Evolutionary conservation across 2,329 filamentous ascomycete genomes (phyloP), one percentile per base, ranked within the genome.

Genomic region (Teratosphaeria destructans): DNA sequence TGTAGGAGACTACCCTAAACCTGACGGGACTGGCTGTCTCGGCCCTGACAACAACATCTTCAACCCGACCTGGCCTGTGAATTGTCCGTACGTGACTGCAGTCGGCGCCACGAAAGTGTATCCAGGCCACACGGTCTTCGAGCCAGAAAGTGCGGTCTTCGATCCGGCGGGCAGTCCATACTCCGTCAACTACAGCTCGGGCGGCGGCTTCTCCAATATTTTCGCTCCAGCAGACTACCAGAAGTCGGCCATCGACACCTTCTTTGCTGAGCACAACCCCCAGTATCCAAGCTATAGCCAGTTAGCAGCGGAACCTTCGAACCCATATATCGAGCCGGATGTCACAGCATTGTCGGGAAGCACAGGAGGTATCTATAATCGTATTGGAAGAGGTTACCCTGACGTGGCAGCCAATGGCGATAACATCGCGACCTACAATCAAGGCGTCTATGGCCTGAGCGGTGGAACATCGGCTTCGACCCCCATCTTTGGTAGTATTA

Each of bases 101-200:
- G 79, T 82, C 0, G 81, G 81, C 19, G 80, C 79, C 10, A 82
- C 81, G 3, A 61, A 61, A 26, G 52, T 61, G 5, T 57, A 59
- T 32, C 60, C 60, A 19, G 49, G 49, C 35, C n/a, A 61, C 58
- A 59, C 57, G 7, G 57, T 57, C 35, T 54, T 47, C 26, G 34
- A 55, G 6, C 61, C 59, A 26, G 64, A 66, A 53, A 60, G 58
- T 14, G 64, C 63, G 12, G 64, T 61, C 10, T 57, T 49, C 43
- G 60, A 66, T 19, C 63, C 63, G 1, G 55, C 56, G 7, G 43
- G 34, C 14, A 32, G 39, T 16, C 54, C 54, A 19, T 62, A 57
- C 47, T 37, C 43, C 10, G 32, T 55, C 12, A 56, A 60, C 27
- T 62, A 62, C 57, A 57, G 49, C 52, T 59, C 55, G 43, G 75